These are phyloP conservation scores for Mortierella sp. DNA, from an alignment of 371 early-diverging fungal genomes.

Conservation along the genomic window DNA sequence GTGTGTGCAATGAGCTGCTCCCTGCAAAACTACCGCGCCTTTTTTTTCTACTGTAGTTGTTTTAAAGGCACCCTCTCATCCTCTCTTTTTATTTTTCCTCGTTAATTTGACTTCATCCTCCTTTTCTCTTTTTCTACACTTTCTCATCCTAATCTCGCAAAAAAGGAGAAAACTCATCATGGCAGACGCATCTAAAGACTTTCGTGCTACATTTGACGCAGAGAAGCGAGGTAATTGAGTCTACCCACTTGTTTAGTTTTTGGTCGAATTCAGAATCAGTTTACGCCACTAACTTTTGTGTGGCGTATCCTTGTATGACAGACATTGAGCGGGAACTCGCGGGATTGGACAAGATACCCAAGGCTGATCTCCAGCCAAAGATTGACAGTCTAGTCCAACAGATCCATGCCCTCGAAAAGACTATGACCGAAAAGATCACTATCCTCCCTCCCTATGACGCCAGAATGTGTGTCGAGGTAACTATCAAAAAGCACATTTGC, in stretches of 20 bases:
- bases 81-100: neutral
- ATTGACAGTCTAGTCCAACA: conserved; percentile 60
- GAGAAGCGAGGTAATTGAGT: conserved; percentile 31
- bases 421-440: conserved; percentile 67
- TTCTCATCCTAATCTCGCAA: neutral
- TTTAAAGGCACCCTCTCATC: neutral
- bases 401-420: conserved; percentile 69
- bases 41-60: neutral
- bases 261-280: neutral
- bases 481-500: neutral
- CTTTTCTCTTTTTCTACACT: neutral
- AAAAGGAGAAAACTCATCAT: neutral
- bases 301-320: conserved; percentile 12
- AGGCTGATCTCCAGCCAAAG: conserved; percentile 46
- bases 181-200: conserved; percentile 38
- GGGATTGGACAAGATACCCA: conserved; percentile 43
- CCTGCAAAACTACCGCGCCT: neutral
- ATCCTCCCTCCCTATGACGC: conserved; percentile 77
- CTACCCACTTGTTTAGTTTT: neutral
- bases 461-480: conserved; percentile 63
- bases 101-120: neutral
- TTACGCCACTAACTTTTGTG: neutral
- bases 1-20: neutral
- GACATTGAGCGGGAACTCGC: conserved; percentile 59
- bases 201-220: conserved; percentile 34